Conservation (phyloP, 352 stramenopile species). For the Phytophthora fragariae region DNA sequence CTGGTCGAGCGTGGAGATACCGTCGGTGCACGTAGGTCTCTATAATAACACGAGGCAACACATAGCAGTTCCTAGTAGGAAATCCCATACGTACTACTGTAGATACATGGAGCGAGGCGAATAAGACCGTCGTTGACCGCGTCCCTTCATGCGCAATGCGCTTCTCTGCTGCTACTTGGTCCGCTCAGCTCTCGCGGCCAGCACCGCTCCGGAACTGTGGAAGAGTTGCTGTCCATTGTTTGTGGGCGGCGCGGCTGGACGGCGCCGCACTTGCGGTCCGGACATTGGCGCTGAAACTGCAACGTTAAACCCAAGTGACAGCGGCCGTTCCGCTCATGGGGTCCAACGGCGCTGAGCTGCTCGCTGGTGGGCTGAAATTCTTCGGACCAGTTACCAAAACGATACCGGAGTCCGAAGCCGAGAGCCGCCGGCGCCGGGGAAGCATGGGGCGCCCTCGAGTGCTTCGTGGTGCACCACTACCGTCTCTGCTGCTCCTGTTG, state of each 20-base stretch:
- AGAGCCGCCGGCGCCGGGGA: conserved; percentile 4
- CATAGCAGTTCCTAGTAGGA: background rate
- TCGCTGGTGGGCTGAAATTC: conserved; percentile 2
- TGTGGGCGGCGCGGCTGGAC: background rate
- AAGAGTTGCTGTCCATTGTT: conserved; percentile 20
- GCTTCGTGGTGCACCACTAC: background rate
- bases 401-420: conserved; percentile 7
- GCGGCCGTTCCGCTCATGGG: conserved; percentile 15
- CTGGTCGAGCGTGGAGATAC: background rate
- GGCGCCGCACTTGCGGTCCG: background rate
- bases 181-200: background rate
- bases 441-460: conserved; percentile 19
- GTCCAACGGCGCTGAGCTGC: background rate
- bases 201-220: conserved; percentile 6
- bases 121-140: background rate
- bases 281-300: conserved; percentile 33
- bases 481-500: conserved; percentile 15
- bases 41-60: background rate
- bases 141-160: background rate
- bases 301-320: conserved; percentile 24
- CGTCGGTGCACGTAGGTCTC: background rate
- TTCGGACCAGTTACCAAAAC: conserved; percentile 37
- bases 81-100: background rate
- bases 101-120: background rate
- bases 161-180: background rate